Base-by-base conservation (phyloP, 2,329 filamentous ascomycete genomes). In the Monilinia fructicola region DNA sequence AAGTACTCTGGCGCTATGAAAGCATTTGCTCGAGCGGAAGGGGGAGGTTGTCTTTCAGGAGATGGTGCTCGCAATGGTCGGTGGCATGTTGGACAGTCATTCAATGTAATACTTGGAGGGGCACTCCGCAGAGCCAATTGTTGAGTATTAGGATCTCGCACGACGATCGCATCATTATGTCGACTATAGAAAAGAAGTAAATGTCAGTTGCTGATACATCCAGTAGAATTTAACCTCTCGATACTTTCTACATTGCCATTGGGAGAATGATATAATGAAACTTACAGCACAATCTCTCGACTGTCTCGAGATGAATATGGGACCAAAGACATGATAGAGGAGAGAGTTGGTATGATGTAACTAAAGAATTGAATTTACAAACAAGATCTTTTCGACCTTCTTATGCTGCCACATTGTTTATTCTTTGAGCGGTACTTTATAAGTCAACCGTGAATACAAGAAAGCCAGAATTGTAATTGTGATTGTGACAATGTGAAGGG, bases 1-100 rank as follows among this genome's bases (percentile, higher is more conserved):
- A 99, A 99, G 81, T 99, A 99, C 62, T 93, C 87, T 2, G 93
- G 93, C 74, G 93, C 90, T 72, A 97, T 90, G 76, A 93, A 98
- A 66, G 89, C 71, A 77, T 71, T 70, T 44, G 78, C 44, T 80
- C 79, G 61, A 77, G 66, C 40, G 78, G 73, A 53, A 74, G 77
- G 69, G 54, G 74, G 71, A 46, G 69, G 48, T 23, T 81, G 77
- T 42, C 80, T 79, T 28, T 86, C 83, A 63, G 83, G 78, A 52
- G 85, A 83, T 23, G 70, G 83, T 77, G 78, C 88, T 67, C 74
- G 74, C 52, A 76, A 71, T 35, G 75, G 73, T 68, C 74, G 74
- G 60, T 76, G 73, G 64, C 75, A 77, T 67, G 75, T 75, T 21
- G 96, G 95, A 75, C 96, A 99, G 75, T 93, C 87, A 67, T 87